phyloP scores from a whole-genome alignment of 176 grass and related monocot species.

The Saccharum spontaneum region DNA sequence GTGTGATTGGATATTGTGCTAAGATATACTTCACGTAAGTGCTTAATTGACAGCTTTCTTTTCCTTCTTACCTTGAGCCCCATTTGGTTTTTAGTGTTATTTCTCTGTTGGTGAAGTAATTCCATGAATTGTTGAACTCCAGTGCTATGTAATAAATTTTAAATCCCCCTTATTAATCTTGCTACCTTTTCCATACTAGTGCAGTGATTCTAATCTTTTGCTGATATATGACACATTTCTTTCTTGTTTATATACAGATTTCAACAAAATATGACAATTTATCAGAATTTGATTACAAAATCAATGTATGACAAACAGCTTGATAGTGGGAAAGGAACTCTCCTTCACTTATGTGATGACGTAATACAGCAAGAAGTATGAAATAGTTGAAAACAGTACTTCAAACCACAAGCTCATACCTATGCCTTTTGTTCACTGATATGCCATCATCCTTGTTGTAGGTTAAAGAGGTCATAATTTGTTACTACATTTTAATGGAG shows the following conservation, averaged over 20 bases:
- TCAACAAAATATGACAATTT: slow-evolving; percentile 80
- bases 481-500: slow-evolving; percentile 89
- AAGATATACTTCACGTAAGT: slow-evolving; percentile 97
- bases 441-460: slow-evolving; percentile 23
- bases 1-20: slow-evolving; percentile 84
- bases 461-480: slow-evolving; percentile 93
- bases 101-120: background rate
- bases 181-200: background rate
- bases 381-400: slow-evolving; percentile 18
- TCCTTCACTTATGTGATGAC: slow-evolving; percentile 95
- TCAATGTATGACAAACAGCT: slow-evolving; percentile 98
- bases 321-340: slow-evolving; percentile 94
- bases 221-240: slow-evolving; percentile 28
- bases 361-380: slow-evolving; percentile 93
- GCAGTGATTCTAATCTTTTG: background rate
- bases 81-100: background rate
- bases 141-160: slow-evolving; percentile 3
- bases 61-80: background rate
- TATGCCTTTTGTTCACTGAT: slow-evolving; percentile 10
- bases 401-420: background rate
- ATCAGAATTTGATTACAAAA: slow-evolving; percentile 91
- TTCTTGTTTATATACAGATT: slow-evolving; percentile 58
- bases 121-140: background rate
- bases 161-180: background rate
- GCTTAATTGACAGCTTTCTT: background rate